Percentiles rank a stretch among this genome's conserved stretches.
These are phyloP conservation scores for Phlegmacium glaucopus DNA, from an alignment of 768 basidiomycete genomes.

Conservation along the genomic window DNA sequence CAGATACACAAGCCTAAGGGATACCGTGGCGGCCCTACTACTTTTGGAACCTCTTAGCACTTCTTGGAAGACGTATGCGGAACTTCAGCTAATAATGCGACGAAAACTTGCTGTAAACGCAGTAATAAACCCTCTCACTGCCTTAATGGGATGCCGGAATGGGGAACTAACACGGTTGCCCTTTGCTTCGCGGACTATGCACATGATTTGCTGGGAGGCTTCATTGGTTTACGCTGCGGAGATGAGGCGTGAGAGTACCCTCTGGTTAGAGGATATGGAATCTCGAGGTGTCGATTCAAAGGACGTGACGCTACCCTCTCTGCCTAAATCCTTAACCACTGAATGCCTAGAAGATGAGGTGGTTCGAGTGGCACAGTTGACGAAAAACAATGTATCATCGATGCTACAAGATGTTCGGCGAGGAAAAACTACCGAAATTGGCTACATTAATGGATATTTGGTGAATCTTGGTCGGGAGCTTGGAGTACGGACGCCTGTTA, in stretches of 20 bases:
- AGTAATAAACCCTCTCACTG: slow-evolving; percentile 83
- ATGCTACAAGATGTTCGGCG: slow-evolving; percentile 72
- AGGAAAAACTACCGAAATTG: slow-evolving; percentile 70
- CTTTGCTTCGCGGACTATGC: slow-evolving; percentile 42
- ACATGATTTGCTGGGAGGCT: slow-evolving; percentile 69
- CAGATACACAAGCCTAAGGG: slow-evolving; percentile 59
- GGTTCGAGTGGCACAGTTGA: slow-evolving; percentile 51
- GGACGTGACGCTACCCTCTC: slow-evolving; percentile 28
- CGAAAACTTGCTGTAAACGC: slow-evolving; percentile 81
- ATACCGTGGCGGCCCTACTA: slow-evolving; percentile 64
- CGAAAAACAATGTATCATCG: slow-evolving; percentile 70
- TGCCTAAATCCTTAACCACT: slow-evolving; percentile 45
- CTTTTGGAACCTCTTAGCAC: slow-evolving; percentile 53
- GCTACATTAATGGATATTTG: slow-evolving; percentile 82
- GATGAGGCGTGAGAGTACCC: slow-evolving; percentile 37
- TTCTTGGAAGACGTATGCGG: slow-evolving; percentile 61
- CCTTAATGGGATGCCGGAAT: slow-evolving; percentile 76
- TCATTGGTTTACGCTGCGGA: slow-evolving; percentile 54
- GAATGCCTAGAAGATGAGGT: slow-evolving; percentile 53
- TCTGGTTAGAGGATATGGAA: slow-evolving; percentile 28
- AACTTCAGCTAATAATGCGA: slow-evolving; percentile 67
- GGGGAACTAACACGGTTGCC: slow-evolving; percentile 59
- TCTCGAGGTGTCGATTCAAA: slow-evolving; percentile 23
- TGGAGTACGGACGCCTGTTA: slow-evolving; percentile 56
- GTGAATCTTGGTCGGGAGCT: slow-evolving; percentile 55